These are phyloP conservation scores for Ilyonectria mors-panacis DNA, from an alignment of 2,329 filamentous ascomycete genomes.

Conservation along the genomic window DNA sequence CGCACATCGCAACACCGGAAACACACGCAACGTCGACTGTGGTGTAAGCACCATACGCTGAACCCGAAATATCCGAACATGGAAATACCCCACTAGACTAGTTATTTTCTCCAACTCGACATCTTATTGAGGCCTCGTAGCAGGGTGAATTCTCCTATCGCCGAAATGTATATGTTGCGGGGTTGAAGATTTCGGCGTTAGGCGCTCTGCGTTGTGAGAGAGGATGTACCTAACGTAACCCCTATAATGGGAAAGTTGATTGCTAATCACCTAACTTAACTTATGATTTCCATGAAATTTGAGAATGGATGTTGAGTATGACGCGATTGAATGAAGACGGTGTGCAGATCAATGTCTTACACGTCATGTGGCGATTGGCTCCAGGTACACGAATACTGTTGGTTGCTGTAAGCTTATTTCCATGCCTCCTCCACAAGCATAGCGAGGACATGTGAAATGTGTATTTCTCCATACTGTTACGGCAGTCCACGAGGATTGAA, in stretches of 20 bases:
- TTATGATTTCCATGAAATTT: neutral
- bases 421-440: too few relatives aligned
- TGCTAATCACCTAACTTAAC: neutral
- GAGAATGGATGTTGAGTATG: neutral
- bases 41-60: neutral
- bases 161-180: neutral
- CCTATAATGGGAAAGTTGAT: neutral
- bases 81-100: neutral
- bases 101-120: neutral
- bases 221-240: neutral
- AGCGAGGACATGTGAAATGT: too few relatives aligned
- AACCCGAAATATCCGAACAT: neutral
- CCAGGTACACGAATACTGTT: neutral
- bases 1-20: too few relatives aligned
- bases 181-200: conserved; percentile 7
- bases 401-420: too few relatives aligned
- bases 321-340: neutral
- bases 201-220: neutral
- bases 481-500: too few relatives aligned
- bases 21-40: neutral
- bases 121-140: neutral
- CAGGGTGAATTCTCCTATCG: neutral
- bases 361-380: neutral
- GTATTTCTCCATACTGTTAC: too few relatives aligned
- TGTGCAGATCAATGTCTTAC: neutral